These are phyloP conservation scores for Tulasnella sp. DNA, from an alignment of 768 basidiomycete genomes.

Conservation along the genomic window DNA sequence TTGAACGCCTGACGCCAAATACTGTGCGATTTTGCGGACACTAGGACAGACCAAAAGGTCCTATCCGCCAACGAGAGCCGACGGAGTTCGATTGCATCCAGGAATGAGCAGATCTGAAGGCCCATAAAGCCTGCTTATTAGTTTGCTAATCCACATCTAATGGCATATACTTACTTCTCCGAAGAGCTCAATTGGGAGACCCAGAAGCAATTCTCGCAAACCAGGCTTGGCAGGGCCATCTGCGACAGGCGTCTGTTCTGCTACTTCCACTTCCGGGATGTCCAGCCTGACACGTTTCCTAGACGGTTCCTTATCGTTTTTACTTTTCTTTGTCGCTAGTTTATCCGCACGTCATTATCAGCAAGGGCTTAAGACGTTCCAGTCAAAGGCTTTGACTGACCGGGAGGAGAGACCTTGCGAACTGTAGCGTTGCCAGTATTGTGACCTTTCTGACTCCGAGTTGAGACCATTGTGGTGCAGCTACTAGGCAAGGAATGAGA, in stretches of 20 bases:
- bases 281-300: background rate
- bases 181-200: background rate
- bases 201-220: background rate
- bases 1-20: background rate
- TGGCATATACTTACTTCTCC: background rate
- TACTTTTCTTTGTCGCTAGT: background rate
- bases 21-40: background rate
- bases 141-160: background rate
- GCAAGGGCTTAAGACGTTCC: background rate
- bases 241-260: background rate
- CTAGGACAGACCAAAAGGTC: constrained; percentile 3
- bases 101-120: background rate
- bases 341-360: background rate
- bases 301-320: background rate
- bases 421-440: background rate
- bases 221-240: too few relatives aligned
- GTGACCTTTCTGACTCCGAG: background rate
- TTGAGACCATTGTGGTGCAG: background rate
- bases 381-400: background rate
- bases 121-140: background rate
- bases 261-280: background rate
- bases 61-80: background rate
- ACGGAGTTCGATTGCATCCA: background rate
- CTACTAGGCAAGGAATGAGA: background rate
- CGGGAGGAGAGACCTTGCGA: background rate